A percentile compares a stretch with the other conserved stretches of the same genome.
Conservation (phyloP, 1,284 basidiomycete species). For the Moesziomyces antarcticus region DNA sequence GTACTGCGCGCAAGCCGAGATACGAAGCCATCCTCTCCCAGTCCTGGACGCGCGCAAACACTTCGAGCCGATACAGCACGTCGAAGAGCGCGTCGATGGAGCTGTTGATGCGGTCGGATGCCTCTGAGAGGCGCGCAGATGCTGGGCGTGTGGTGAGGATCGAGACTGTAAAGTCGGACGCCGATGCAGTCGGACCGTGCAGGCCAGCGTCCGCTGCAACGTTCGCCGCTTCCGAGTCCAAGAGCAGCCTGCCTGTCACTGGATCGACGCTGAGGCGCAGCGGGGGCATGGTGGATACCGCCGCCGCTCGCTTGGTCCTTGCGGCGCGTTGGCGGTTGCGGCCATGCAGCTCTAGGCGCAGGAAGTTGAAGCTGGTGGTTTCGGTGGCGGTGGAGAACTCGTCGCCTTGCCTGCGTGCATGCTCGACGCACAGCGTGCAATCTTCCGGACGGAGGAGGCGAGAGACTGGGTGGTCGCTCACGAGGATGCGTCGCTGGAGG, state of each 20-base stretch:
- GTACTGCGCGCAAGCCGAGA: conserved; percentile 74
- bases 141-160: conserved; percentile 29
- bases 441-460: conserved; percentile 35
- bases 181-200: background rate
- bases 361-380: conserved; percentile 26
- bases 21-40: conserved; percentile 60
- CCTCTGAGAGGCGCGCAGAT: conserved; percentile 33
- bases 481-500: conserved; percentile 39
- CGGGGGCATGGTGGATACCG: conserved; percentile 18
- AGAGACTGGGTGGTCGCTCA: conserved; percentile 40
- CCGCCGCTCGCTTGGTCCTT: background rate
- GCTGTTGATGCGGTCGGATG: conserved; percentile 48
- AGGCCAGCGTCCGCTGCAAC: conserved; percentile 3
- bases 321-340: conserved; percentile 5
- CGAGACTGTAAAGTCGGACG: conserved; percentile 30
- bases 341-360: conserved; percentile 28
- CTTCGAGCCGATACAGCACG: conserved; percentile 44
- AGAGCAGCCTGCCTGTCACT: conserved; percentile 38
- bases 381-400: conserved; percentile 28
- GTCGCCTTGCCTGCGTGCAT: conserved; percentile 27
- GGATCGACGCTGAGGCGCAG: conserved; percentile 46
- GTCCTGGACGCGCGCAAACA: conserved; percentile 53
- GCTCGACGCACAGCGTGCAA: conserved; percentile 30
- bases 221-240: conserved; percentile 24
- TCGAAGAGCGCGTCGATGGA: conserved; percentile 41